Evolutionary conservation across 1,284 basidiomycete species (phyloP).

Genomic region (Neolentinus lepideus): DNA sequence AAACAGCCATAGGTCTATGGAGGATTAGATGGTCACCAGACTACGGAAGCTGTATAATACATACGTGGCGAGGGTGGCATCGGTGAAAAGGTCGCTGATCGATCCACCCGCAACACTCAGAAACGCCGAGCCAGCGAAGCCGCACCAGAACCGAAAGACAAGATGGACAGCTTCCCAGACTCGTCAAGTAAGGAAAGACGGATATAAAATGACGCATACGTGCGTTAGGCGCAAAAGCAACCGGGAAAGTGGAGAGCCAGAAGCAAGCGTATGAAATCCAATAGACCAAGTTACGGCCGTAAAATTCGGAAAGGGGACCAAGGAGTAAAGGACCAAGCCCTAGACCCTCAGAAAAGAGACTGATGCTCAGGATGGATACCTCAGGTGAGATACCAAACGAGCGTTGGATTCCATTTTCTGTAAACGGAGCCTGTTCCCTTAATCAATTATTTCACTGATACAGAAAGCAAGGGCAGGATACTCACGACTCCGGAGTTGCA

Average conservation of each 20-base stretch:
- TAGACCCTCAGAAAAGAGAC: slow-evolving; percentile 61
- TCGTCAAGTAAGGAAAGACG: not conserved
- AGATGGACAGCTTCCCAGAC: slow-evolving; percentile 41
- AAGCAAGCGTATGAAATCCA: slow-evolving; percentile 29
- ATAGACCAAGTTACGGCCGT: slow-evolving; percentile 37
- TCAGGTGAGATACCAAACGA: slow-evolving; percentile 56
- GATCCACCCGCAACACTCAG: slow-evolving; percentile 76
- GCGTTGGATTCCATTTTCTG: slow-evolving; percentile 51
- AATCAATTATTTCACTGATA: not conserved
- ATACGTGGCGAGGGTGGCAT: slow-evolving; percentile 57
- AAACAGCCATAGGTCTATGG: slow-evolving; percentile 70
- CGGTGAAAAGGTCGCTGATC: slow-evolving; percentile 68
- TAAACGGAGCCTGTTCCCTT: slow-evolving; percentile 30
- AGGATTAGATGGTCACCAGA: not conserved
- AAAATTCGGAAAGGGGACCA: slow-evolving; percentile 47
- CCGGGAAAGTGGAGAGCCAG: slow-evolving; percentile 42
- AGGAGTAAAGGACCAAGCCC: slow-evolving; percentile 31
- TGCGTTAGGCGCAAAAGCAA: slow-evolving; percentile 43
- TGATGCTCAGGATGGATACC: slow-evolving; percentile 65
- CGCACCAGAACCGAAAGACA: slow-evolving; percentile 66
- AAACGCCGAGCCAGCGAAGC: slow-evolving; percentile 67
- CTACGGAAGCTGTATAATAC: slow-evolving; percentile 18
- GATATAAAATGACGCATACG: slow-evolving; percentile 18
- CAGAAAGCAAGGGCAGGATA: slow-evolving; percentile 5
- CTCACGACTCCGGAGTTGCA: slow-evolving; percentile 66